Evolutionary conservation across 208 protist species (phyloP), one percentile per base, ranked within the genome.

Genomic region (Crithidia expoeki): DNA sequence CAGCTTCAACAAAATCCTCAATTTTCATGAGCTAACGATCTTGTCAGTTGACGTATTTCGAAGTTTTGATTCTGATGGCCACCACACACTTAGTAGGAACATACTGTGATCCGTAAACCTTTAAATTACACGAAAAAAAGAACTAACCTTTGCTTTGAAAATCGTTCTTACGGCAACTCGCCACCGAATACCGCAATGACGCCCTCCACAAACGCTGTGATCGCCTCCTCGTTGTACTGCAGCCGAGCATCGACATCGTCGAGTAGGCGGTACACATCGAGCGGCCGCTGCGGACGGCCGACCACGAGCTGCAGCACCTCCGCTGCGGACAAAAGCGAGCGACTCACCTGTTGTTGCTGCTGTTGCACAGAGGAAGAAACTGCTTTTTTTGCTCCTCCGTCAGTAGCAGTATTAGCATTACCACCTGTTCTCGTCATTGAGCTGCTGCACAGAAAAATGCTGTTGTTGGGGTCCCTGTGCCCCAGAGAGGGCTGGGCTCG

Each of bases 261-360:
- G 30, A 94, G 36, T 42, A 92, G 49, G 17, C 83, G 83, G 57
- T 89, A 82, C 55, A 94, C 77, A 21, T 94, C 82, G 25, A 94
- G 58, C 38, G 65, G 55, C 2, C 61, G 59, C 51, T 70, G 72
- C 42, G 89, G 89, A 25, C 79, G 70, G 1, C 72, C 84, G 42
- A 85, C 81, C 12, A 94, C 81, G 19, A 94, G 72, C 25, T 75
- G 83, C 25, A 94, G 9, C 28, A 94, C 68, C 61, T 94, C 89
- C 4, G 75, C 47, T 17, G 76, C 65, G 2, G 81, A 83, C 72
- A 90, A 69, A 5, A 74, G 67, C 0, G 52, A 46, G n/a, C 32
- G 61, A 55, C 49, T 2, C 38, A n/a, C 17, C 42, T 59, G 69
- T 46, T 55, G 51, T 53, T 49, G 53, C 32, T 68, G 52, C 32